Evolutionary conservation across 306 rosid species (phyloP).

Genomic region (Gillenia trifoliata): DNA sequence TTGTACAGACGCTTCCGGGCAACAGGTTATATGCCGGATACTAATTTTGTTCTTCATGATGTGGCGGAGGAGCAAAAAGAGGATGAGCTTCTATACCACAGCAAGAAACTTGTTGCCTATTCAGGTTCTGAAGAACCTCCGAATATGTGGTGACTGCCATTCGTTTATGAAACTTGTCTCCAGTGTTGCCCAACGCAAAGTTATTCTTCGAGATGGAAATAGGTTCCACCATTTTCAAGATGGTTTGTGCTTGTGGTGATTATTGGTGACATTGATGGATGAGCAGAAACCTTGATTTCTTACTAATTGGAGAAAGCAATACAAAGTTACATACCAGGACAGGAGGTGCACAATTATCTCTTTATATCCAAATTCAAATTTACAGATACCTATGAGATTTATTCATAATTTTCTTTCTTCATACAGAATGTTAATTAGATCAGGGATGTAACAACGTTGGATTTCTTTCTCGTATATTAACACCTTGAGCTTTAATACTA

Average conservation of each 20-base stretch:
- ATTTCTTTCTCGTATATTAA: background rate
- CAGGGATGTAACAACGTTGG: background rate
- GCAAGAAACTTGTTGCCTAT: constrained; percentile 32
- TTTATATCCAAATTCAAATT: background rate
- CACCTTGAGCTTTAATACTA: background rate
- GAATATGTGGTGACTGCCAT: constrained; percentile 27
- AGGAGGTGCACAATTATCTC: background rate
- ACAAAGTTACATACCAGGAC: background rate
- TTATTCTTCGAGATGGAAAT: constrained; percentile 23
- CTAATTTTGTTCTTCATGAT: constrained; percentile 14
- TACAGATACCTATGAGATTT: background rate
- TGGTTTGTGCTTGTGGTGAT: constrained; percentile 27
- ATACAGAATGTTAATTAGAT: background rate
- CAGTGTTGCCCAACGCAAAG: constrained; percentile 4
- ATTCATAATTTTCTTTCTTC: background rate
- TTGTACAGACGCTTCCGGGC: constrained; percentile 2
- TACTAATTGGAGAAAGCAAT: too few relatives aligned
- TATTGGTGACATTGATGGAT: constrained; percentile 7
- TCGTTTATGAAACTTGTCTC: constrained; percentile 30
- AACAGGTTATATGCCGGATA: constrained; percentile 20
- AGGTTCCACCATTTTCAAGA: constrained; percentile 33
- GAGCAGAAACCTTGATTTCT: background rate
- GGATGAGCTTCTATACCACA: constrained; percentile 26
- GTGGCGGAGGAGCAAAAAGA: constrained; percentile 24
- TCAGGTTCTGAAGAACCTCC: constrained; percentile 22